Percentiles rank a stretch among this genome's conserved stretches.
Evolutionary conservation across 1,139 yeast species (phyloP).

Genomic region (Suhomyces chickasaworum): DNA sequence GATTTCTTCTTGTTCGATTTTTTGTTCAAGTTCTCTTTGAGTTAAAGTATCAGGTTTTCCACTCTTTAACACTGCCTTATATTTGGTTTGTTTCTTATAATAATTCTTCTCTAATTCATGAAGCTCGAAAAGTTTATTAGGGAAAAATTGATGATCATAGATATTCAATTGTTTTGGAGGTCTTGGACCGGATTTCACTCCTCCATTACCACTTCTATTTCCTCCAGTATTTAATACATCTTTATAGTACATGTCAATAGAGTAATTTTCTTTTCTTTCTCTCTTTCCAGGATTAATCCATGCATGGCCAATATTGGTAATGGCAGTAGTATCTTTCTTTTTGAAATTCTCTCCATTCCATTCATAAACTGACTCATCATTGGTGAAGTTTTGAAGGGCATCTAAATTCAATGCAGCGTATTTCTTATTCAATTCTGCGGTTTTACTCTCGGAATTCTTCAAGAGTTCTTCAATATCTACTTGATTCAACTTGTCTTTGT

Average conservation of each 20-base stretch:
- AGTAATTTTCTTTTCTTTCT: constrained; percentile 77
- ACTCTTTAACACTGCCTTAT: constrained; percentile 49
- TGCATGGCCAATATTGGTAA: constrained; percentile 46
- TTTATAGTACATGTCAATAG: constrained; percentile 76
- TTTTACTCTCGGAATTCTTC: constrained; percentile 61
- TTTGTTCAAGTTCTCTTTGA: constrained; percentile 54
- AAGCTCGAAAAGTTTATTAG: constrained; percentile 59
- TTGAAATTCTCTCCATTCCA: constrained; percentile 86
- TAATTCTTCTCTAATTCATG: constrained; percentile 67
- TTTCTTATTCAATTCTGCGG: constrained; percentile 61
- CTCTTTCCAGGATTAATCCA: constrained; percentile 80
- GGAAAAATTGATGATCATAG: constrained; percentile 74
- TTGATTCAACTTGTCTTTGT: constrained; percentile 44
- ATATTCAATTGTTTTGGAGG: constrained; percentile 70
- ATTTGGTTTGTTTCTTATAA: constrained; percentile 54
- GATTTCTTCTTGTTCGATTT: constrained; percentile 61
- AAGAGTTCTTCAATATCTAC: constrained; percentile 66
- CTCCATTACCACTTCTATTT: constrained; percentile 12
- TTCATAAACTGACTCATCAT: constrained; percentile 71
- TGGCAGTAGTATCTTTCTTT: constrained; percentile 54
- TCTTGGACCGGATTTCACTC: constrained; percentile 48
- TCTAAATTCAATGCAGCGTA: constrained; percentile 69
- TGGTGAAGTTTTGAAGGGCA: constrained; percentile 72
- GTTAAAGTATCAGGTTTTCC: constrained; percentile 45
- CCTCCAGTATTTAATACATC: constrained; percentile 74